Conservation (phyloP, 2,329 filamentous ascomycete genomes). For the Trichoderma pleuroti region DNA sequence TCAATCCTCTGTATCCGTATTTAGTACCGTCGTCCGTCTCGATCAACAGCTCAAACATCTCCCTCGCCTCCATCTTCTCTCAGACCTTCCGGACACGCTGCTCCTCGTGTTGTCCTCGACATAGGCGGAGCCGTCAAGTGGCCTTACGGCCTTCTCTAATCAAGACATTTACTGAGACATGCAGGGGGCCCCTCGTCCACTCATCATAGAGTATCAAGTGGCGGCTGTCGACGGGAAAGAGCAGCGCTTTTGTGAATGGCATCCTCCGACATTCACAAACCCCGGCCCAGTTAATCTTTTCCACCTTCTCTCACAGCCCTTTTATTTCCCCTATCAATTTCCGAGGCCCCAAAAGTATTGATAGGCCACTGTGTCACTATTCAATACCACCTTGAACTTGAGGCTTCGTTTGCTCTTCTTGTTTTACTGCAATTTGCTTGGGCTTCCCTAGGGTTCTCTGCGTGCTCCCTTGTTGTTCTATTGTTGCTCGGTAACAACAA, state of each 20-base stretch:
- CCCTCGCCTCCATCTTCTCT: neutral
- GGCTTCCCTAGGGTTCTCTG: neutral
- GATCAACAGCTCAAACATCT: neutral
- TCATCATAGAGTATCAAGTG: slow-evolving; percentile 10
- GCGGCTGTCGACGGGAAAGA: slow-evolving; percentile 11
- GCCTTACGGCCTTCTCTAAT: neutral
- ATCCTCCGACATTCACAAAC: slow-evolving; percentile 13
- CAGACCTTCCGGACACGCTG: neutral
- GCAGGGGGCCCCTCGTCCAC: neutral
- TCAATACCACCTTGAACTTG: neutral
- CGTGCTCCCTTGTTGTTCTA: slow-evolving; percentile 6
- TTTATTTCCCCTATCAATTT: neutral
- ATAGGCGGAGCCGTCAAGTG: neutral
- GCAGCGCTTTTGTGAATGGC: slow-evolving; percentile 16
- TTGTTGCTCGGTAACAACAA: slow-evolving; percentile 10
- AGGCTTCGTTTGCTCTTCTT: neutral
- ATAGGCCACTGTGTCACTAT: neutral
- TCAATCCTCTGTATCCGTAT: neutral
- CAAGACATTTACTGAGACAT: slow-evolving; percentile 19
- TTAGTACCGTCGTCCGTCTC: neutral
- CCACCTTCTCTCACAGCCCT: neutral
- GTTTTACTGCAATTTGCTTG: neutral
- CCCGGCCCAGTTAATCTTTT: neutral
- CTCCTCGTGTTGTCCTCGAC: neutral
- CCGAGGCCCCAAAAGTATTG: neutral